A percentile compares a stretch with the other conserved stretches of the same genome.
phyloP scores from a whole-genome alignment of 805 yeast species.

The Cyberlindnera subsufficiens region DNA sequence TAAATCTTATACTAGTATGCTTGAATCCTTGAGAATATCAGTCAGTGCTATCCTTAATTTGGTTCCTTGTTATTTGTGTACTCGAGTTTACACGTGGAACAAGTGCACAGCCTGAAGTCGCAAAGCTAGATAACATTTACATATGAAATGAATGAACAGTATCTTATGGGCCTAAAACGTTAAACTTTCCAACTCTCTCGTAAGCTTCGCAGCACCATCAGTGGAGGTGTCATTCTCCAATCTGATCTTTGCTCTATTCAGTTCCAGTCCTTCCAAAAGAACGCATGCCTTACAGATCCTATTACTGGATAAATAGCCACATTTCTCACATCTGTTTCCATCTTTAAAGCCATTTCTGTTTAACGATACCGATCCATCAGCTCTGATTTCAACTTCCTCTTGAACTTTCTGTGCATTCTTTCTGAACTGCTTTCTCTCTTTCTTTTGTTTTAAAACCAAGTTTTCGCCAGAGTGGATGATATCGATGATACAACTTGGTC shows the following conservation, averaged over 20 bases:
- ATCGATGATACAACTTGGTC: constrained; percentile 92
- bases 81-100: no score
- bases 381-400: constrained; percentile 43
- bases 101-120: no score
- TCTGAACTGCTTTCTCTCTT: constrained; percentile 30
- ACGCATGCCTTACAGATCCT: constrained; percentile 90
- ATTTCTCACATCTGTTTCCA: constrained; percentile 76
- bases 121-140: no score
- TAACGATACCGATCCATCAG: constrained; percentile 59
- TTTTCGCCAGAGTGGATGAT: constrained; percentile 92
- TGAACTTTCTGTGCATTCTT: constrained; percentile 3
- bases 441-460: constrained; percentile 57
- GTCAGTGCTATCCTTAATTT: no score
- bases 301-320: constrained; percentile 90
- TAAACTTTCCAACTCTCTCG: constrained; percentile 58
- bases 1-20: no score
- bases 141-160: no score
- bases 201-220: constrained; percentile 59
- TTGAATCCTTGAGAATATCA: no score
- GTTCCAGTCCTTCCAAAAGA: constrained; percentile 76
- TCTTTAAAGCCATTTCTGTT: constrained; percentile 37
- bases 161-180: constrained; percentile 38
- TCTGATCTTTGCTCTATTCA: constrained; percentile 58
- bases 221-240: constrained; percentile 47
- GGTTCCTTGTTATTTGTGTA: no score